These are phyloP conservation scores for Pythium diclinum DNA, from an alignment of 352 stramenopile genomes.

Conservation along the genomic window DNA sequence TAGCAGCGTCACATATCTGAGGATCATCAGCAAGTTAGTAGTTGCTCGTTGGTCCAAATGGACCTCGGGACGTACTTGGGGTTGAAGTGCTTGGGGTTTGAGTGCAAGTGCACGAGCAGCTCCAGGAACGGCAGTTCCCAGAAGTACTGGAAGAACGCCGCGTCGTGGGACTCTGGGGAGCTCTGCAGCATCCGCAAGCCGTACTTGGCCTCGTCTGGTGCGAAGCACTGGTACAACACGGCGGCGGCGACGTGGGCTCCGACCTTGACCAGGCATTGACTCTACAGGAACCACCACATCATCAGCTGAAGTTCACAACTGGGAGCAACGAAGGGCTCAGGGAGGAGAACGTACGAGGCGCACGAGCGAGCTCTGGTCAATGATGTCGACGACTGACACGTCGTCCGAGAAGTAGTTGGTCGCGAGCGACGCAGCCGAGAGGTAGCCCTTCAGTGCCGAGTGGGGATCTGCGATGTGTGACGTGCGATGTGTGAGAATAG, in stretches of 20 bases:
- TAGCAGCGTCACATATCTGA: conserved; percentile 62
- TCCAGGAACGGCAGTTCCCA: conserved; percentile 84
- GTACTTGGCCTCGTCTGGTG: conserved; percentile 76
- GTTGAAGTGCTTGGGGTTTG: conserved; percentile 67
- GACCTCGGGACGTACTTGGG: conserved; percentile 37
- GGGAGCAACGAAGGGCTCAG: background rate
- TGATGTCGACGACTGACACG: conserved; percentile 68
- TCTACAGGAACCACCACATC: conserved; percentile 32
- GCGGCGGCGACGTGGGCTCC: conserved; percentile 77
- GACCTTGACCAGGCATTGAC: conserved; percentile 79
- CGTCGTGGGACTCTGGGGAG: conserved; percentile 65
- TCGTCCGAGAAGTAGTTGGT: conserved; percentile 83
- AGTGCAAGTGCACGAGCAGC: conserved; percentile 74
- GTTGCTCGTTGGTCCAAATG: background rate
- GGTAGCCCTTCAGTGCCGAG: conserved; percentile 62
- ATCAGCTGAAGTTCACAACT: background rate
- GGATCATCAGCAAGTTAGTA: conserved; percentile 12
- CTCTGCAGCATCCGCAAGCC: conserved; percentile 75
- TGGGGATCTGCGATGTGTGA: conserved; percentile 49
- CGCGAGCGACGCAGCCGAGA: conserved; percentile 70
- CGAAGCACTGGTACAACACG: conserved; percentile 83
- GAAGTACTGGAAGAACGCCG: conserved; percentile 85
- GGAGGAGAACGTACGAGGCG: conserved; percentile 47
- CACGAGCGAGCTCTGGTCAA: conserved; percentile 82
- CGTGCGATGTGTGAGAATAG: background rate